Evolutionary conservation across 179 eudicot species (phyloP).

Genomic region (Corrigiola litoralis): DNA sequence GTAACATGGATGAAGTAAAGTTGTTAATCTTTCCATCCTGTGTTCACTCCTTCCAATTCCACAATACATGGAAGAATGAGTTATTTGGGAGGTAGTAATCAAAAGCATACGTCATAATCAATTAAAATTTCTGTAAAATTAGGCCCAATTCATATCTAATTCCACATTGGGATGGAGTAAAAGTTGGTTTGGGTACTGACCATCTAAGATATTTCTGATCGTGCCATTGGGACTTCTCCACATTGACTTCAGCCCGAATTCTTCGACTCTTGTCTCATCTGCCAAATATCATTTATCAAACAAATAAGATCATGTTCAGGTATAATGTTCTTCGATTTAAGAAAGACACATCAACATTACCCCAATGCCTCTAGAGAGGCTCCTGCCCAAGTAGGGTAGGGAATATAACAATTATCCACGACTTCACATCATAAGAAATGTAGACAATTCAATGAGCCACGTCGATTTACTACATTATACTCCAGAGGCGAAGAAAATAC

Average conservation of each 20-base stretch:
- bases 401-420: too few relatives aligned
- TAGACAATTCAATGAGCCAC: too few relatives aligned
- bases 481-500: too few relatives aligned
- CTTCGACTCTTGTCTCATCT: conserved; percentile 94
- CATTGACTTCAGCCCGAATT: conserved; percentile 89
- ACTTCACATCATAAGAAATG: too few relatives aligned
- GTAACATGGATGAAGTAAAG: too few relatives aligned
- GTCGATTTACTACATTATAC: too few relatives aligned
- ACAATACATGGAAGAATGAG: too few relatives aligned
- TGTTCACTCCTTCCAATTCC: too few relatives aligned
- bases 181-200: conserved; percentile 33
- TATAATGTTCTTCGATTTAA: background rate
- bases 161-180: background rate
- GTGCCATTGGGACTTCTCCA: conserved; percentile 99
- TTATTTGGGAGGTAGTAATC: too few relatives aligned
- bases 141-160: background rate
- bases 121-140: background rate
- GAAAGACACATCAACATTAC: too few relatives aligned
- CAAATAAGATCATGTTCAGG: background rate
- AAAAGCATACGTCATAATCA: background rate
- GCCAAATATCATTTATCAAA: conserved; percentile 24
- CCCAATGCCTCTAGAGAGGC: background rate
- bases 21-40: too few relatives aligned
- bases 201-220: conserved; percentile 89
- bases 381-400: background rate